A percentile compares a stretch with the other conserved stretches of the same genome.
Conservation (phyloP, 2,329 filamentous ascomycete genomes). For the Venturia nashicola region DNA sequence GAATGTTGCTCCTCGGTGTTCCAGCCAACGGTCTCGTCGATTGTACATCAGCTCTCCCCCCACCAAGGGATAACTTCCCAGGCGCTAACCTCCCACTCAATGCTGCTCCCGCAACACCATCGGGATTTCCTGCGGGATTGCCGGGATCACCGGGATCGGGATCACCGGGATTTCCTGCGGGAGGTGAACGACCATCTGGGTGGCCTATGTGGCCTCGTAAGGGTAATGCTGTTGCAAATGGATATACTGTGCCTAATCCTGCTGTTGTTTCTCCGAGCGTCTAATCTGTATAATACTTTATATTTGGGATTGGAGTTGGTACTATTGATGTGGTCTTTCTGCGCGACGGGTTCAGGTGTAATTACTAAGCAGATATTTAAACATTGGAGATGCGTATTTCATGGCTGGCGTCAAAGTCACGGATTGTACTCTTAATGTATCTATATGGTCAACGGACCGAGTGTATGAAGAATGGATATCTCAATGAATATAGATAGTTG, state of each 20-base stretch:
- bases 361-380: background rate
- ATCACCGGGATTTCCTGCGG: background rate
- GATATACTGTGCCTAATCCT: background rate
- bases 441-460: background rate
- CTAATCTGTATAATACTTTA: background rate
- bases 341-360: background rate
- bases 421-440: conserved; percentile 2
- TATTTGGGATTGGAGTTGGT: background rate
- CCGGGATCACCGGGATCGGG: no score
- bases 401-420: background rate
- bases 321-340: background rate
- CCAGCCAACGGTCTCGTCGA: conserved; percentile 12
- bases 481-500: no score
- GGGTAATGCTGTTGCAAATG: no score
- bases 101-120: background rate
- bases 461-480: no score
- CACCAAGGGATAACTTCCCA: conserved; percentile 3
- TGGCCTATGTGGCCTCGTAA: background rate
- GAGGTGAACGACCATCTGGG: background rate
- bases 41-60: conserved; percentile 15
- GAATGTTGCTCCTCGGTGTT: conserved; percentile 3
- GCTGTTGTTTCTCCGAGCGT: background rate
- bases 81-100: background rate
- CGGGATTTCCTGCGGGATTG: background rate
- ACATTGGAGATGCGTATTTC: background rate